Base-by-base conservation (phyloP, 805 yeast genomes). In the Candida odintsovae region DNA sequence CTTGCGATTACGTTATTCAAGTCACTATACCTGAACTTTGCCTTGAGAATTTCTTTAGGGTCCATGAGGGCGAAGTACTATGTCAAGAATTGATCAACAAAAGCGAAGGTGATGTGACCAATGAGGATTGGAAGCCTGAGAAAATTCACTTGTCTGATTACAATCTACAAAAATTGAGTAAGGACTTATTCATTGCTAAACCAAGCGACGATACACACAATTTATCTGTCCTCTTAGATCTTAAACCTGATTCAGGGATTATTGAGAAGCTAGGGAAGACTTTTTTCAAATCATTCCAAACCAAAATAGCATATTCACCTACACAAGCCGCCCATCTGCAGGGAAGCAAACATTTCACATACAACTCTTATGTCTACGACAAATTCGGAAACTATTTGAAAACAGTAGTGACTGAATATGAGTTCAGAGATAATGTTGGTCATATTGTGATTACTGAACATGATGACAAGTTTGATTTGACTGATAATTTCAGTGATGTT, bases 1-100 rank as follows among this genome's bases (percentile, higher is more conserved):
- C 61, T 1, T 60, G 64, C 28, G 51, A 51, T 3, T 60, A 60
- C 25, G 28, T 46, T 18, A 56, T 55, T 1, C 53, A 50, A 23
- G 40, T 60, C 5, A 40, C 50, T 23, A 28, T 60, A 12, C 62
- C 64, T 2, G 35, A 39, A 28, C 38, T 59, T 4, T 59, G 63
- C 42, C 41, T 46, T 9, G 48, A 50, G 25, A 56, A 50, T n/a
- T n/a, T 56, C n/a, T 46, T 58, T n/a, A 50, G 41, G 12, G 42
- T 38, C 4, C 33, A 41, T n/a, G 20, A 31, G 6, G 22, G 39
- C 26, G 38, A 42, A 12, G 25, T 36, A 28, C 12, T 10, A 12
- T 50, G 52, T 38, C 40, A 40, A 23, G 47, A 45, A 11, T 16
- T 33, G 25, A 20, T 36, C 6, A 10, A 41, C 13, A 39, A 41